Evolutionary conservation across 2,329 filamentous ascomycete genomes (phyloP), one percentile per base, ranked within the genome.

Genomic region (Stachybotrys elegans): DNA sequence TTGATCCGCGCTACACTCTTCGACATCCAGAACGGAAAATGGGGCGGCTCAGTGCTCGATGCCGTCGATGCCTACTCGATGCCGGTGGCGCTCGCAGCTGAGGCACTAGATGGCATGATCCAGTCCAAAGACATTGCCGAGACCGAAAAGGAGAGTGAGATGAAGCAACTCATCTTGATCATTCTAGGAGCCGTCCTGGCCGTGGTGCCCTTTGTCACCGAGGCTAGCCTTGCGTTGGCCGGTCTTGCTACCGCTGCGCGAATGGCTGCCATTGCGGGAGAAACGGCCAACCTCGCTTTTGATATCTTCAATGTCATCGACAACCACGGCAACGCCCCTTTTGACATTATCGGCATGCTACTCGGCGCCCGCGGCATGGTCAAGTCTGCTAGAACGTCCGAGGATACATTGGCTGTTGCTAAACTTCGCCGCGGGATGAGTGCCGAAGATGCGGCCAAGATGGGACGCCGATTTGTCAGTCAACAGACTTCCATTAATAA

Each of bases 191-290:
- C 73, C 44, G 36, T 69, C 40, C 61, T 78, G 44, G 69, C 72
- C 23, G 58, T 76, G n/a, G 58, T 76, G 14, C 74, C 74, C 14
- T 71, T 76, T 48, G 46, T 75, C 16, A 73, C 70, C 38, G 72
- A 75, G 48, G 42, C 36, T 31, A 20, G 13, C 34, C 21, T 36
- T 13, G 19, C 34, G 4, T 5, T 36, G 7, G 16, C 34, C 7
- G 34, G 34, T 5, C 25, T 53, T 19, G 41, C 37, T 16, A 23
- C 27, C 6, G 44, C 57, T 1, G 51, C 51, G 4, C 21, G 41
- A 3, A 43, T 41, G 3, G 48, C 48, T 1, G 22, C 51, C 2
- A 50, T 59, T 2, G 38, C 54, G 11, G 51, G 48, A 2, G 50
- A 53, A 31, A 51, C 46, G 1, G 59, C 53, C 1, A 55, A 54